phyloP scores from a whole-genome alignment of 2,329 filamentous ascomycete species.

The Penicillium sp. region DNA sequence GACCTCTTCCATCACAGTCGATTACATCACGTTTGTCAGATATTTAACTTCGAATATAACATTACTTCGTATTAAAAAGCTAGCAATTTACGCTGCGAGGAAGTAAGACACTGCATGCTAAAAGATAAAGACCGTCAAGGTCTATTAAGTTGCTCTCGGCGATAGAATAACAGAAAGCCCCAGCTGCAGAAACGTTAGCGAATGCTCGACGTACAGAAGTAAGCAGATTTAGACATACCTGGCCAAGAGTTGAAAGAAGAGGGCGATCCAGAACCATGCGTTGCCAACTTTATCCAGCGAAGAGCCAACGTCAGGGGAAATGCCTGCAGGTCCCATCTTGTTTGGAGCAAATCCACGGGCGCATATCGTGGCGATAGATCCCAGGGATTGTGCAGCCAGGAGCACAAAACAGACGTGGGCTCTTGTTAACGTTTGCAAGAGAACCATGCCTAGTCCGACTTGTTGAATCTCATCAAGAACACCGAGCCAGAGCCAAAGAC shows the following conservation, averaged over 20 bases:
- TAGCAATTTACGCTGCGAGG: no score
- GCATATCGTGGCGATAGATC: slow-evolving; percentile 60
- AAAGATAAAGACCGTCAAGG: no score
- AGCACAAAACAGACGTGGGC: slow-evolving; percentile 64
- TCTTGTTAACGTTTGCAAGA: slow-evolving; percentile 63
- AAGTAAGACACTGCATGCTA: no score
- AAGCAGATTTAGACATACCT: slow-evolving; percentile 52
- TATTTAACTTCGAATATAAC: no score
- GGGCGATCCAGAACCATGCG: slow-evolving; percentile 60
- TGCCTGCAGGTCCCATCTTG: slow-evolving; percentile 58
- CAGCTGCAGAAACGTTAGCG: slow-evolving; percentile 23
- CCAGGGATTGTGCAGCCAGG: slow-evolving; percentile 59
- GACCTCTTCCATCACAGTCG: no score
- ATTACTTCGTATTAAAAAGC: no score
- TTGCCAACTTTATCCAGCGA: slow-evolving; percentile 47
- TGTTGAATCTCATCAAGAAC: slow-evolving; percentile 64
- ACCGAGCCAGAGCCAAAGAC: slow-evolving; percentile 66
- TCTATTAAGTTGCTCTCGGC: slow-evolving; percentile 46
- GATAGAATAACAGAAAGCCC: slow-evolving; percentile 45
- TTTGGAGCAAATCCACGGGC: slow-evolving; percentile 61
- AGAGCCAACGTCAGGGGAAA: slow-evolving; percentile 61
- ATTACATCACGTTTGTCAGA: no score
- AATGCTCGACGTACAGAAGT: neutral
- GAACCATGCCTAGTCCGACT: slow-evolving; percentile 65
- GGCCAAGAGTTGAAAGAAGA: slow-evolving; percentile 57